Evolutionary conservation across 768 basidiomycete species (phyloP).

Genomic region (Paxillus rubicundulus): DNA sequence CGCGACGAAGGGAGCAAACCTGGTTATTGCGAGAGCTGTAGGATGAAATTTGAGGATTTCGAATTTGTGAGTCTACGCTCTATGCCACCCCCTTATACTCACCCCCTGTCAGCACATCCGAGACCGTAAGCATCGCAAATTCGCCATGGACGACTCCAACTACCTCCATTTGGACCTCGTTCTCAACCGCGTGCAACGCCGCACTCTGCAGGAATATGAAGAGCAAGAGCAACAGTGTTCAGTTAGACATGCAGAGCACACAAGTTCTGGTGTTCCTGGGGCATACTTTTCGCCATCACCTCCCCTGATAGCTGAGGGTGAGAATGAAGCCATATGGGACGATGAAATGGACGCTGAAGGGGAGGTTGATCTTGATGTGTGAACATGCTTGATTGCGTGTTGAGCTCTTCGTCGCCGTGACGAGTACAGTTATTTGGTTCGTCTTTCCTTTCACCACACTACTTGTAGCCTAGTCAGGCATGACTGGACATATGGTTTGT

Average conservation of each 20-base stretch:
- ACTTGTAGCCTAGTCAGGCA: slow-evolving; percentile 22
- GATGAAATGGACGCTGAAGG: slow-evolving; percentile 16
- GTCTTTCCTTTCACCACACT: slow-evolving; percentile 11
- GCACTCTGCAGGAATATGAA: slow-evolving; percentile 28
- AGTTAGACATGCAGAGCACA: slow-evolving; percentile 6
- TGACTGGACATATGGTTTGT: not conserved
- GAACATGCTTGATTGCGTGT: slow-evolving; percentile 5
- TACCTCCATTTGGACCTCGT: slow-evolving; percentile 78
- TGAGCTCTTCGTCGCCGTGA: slow-evolving; percentile 4
- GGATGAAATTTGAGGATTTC: slow-evolving; percentile 87
- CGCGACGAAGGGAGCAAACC: slow-evolving; percentile 87
- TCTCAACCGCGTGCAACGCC: slow-evolving; percentile 59
- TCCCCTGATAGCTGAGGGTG: not conserved
- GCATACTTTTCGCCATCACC: slow-evolving; percentile 21
- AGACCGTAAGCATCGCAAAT: slow-evolving; percentile 75
- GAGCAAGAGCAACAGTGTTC: slow-evolving; percentile 25
- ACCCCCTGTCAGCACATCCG: slow-evolving; percentile 58
- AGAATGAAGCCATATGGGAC: slow-evolving; percentile 25
- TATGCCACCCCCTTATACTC: not conserved
- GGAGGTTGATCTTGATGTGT: slow-evolving; percentile 20
- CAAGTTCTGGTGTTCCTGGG: slow-evolving; percentile 19
- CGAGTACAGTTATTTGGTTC: slow-evolving; percentile 21
- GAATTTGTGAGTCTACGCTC: slow-evolving; percentile 49
- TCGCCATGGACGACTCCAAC: slow-evolving; percentile 73
- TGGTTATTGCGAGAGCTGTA: slow-evolving; percentile 97